A percentile compares a stretch with the other conserved stretches of the same genome.
phyloP scores from a whole-genome alignment of 1,284 basidiomycete species.

The Takashimella koratensis region DNA sequence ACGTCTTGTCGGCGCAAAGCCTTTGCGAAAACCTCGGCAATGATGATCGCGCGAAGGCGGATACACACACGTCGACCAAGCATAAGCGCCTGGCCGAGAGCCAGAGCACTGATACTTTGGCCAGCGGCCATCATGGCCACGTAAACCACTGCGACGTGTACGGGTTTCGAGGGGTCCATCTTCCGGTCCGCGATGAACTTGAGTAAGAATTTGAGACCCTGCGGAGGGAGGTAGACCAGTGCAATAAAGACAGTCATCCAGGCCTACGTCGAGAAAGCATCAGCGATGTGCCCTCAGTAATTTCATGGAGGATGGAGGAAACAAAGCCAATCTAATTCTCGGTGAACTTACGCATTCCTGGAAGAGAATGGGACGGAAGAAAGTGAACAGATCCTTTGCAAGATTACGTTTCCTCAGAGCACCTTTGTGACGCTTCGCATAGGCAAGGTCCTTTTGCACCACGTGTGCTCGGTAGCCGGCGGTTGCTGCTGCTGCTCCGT shows the following conservation, averaged over 20 bases:
- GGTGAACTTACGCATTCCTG: conserved; percentile 26
- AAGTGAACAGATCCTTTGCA: conserved; percentile 34
- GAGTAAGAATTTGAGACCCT: conserved; percentile 53
- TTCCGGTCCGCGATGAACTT: conserved; percentile 49
- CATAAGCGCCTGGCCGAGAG: conserved; percentile 51
- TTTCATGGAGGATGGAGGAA: conserved; percentile 1
- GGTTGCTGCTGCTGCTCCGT: conserved; percentile 50
- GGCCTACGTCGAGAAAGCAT: too few relatives aligned
- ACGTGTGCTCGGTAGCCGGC: conserved; percentile 47
- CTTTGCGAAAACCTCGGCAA: conserved; percentile 56
- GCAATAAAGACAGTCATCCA: conserved; percentile 40
- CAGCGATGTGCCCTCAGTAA: too few relatives aligned
- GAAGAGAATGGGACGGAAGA: conserved; percentile 25
- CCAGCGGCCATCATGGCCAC: conserved; percentile 52
- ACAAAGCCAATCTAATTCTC: neutral
- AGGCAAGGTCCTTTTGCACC: conserved; percentile 20
- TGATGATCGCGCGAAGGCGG: conserved; percentile 51
- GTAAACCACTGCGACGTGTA: conserved; percentile 54
- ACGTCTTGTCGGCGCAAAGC: conserved; percentile 53
- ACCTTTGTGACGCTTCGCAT: conserved; percentile 22
- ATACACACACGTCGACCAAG: conserved; percentile 53
- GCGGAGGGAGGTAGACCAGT: conserved; percentile 52
- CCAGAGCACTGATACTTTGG: conserved; percentile 48
- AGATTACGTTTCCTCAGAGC: conserved; percentile 39
- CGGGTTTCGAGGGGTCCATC: conserved; percentile 37